A percentile compares a stretch with the other conserved stretches of the same genome.
These are phyloP conservation scores for Sarocladiaceae sp. DNA, from an alignment of 2,329 filamentous ascomycete species.

Conservation along the genomic window DNA sequence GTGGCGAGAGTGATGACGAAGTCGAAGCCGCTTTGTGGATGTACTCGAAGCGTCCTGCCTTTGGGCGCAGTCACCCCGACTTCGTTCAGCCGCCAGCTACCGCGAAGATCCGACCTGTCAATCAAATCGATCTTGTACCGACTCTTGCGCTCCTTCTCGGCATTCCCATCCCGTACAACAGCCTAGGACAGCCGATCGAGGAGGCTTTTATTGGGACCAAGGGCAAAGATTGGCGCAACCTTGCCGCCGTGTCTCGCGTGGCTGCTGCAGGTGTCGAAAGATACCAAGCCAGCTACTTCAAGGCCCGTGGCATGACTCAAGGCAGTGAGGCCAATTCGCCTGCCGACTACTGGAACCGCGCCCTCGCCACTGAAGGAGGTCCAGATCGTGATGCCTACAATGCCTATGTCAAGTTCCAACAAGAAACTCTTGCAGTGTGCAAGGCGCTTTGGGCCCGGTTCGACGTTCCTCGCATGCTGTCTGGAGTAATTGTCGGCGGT, in stretches of 20 bases:
- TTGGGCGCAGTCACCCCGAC: constrained; percentile 69
- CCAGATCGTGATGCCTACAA: constrained; percentile 39
- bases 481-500: constrained; percentile 69
- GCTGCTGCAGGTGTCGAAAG: constrained; percentile 81
- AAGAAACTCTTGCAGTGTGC: constrained; percentile 72
- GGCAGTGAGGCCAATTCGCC: constrained; percentile 40
- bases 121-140: constrained; percentile 93
- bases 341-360: constrained; percentile 31
- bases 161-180: constrained; percentile 93
- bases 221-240: constrained; percentile 68
- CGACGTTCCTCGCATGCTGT: constrained; percentile 78
- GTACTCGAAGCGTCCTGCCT: constrained; percentile 85
- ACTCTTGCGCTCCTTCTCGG: constrained; percentile 85
- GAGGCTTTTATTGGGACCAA: constrained; percentile 78
- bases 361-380: constrained; percentile 32
- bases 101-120: constrained; percentile 71
- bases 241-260: constrained; percentile 73
- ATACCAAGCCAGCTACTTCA: constrained; percentile 82
- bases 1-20: constrained; percentile 96
- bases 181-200: constrained; percentile 86
- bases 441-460: constrained; percentile 89
- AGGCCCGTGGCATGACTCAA: constrained; percentile 64
- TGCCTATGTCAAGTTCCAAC: constrained; percentile 70
- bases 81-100: constrained; percentile 56
- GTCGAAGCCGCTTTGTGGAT: constrained; percentile 95